phyloP scores from a whole-genome alignment of 805 yeast genomes.

The Blastobotrys americana region DNA sequence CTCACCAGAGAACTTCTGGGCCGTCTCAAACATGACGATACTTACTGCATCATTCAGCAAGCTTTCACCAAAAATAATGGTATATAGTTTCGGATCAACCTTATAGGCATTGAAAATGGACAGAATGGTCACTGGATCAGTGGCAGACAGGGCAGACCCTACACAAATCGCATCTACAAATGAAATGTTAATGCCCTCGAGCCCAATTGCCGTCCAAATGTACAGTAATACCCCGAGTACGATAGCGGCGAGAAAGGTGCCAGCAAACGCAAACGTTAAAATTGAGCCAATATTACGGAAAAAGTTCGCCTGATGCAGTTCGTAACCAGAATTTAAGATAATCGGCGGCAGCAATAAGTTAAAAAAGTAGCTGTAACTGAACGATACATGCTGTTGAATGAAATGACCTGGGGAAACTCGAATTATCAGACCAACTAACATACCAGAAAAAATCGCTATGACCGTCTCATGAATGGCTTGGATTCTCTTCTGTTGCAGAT shows the following conservation, averaged over 20 bases:
- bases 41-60: conserved; percentile 94
- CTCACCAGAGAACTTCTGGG: conserved; percentile 91
- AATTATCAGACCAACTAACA: conserved; percentile 88
- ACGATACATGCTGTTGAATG: conserved; percentile 93
- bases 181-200: conserved; percentile 81
- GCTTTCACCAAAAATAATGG: conserved; percentile 95
- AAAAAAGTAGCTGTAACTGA: conserved; percentile 90
- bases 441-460: conserved; percentile 89
- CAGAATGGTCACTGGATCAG: conserved; percentile 95
- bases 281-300: conserved; percentile 88
- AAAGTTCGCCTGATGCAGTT: conserved; percentile 90
- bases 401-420: conserved; percentile 93
- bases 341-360: conserved; percentile 93
- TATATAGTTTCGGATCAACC: conserved; percentile 95
- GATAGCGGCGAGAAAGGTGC: conserved; percentile 86
- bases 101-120: conserved; percentile 96
- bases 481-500: conserved; percentile 80
- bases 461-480: conserved; percentile 98
- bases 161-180: conserved; percentile 97
- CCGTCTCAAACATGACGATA: conserved; percentile 97
- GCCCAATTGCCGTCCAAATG: conserved; percentile 84
- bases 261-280: conserved; percentile 91
- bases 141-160: conserved; percentile 96
- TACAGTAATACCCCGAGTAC: conserved; percentile 84
- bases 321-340: conserved; percentile 92